Evolutionary conservation across 768 basidiomycete genomes (phyloP), one percentile per base, ranked within the genome.

Genomic region (Serendipita sp.): DNA sequence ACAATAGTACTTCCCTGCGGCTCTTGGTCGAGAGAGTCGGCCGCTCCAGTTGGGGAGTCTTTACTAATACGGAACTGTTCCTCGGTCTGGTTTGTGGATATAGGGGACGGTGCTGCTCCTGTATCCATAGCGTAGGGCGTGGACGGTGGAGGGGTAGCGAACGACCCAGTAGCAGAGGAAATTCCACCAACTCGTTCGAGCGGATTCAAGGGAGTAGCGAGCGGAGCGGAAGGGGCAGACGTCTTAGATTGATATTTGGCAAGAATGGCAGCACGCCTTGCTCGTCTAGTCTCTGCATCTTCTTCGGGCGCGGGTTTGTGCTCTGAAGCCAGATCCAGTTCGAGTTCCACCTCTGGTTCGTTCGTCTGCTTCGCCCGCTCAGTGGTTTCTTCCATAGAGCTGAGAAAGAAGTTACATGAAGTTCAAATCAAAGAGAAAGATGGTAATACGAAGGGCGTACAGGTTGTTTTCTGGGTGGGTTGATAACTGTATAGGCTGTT

Each of bases 241-340:
- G 77, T 70, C 54, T 48, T 54, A 44, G 69, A 58, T 4, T 69
- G 65, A 73, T 89, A 87, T 73, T 89, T 91, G 64, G 88, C 89
- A 47, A 88, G 76, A 64, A 93, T 92, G 7, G 86, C 89, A 66
- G 83, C 83, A 34, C 90, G 84, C 64, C 75, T 77, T 13, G 86
- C 86, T 32, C 86, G 81, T 7, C 88, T 83, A 34, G 81, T 85
- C 3, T 76, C 87, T 38, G 89, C 78, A 7, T 83, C 74, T 51
- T 82, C 78, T 70, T 89, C 87, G 4, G 85, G 77, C 1, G 82
- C 70, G n/a, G 71, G 66, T 45, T 71, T 72, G 11, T 74, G 77
- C 13, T 75, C 72, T n/a, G 79, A 74, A 11, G 83, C 82, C 18
- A 85, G 72, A 62, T 87, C 86, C 68, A 82, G 76, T 64, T 83